Conservation (phyloP, 2,329 filamentous ascomycete species). For the Bipolaris gigantea region DNA sequence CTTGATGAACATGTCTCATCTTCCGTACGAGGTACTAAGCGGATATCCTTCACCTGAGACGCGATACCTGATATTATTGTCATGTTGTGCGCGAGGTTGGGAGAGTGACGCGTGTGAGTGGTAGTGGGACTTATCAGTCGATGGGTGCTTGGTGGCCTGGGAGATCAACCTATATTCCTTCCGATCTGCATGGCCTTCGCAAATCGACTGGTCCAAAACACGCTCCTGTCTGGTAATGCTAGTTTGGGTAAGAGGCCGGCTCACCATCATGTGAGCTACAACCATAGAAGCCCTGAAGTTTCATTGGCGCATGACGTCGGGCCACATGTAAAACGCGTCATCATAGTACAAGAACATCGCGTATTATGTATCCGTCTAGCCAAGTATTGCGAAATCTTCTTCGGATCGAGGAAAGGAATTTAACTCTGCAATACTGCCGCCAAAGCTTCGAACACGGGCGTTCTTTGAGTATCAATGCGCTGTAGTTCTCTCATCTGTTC, state of each 20-base stretch:
- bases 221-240: not conserved
- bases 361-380: not conserved
- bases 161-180: not conserved
- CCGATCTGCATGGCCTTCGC: not conserved
- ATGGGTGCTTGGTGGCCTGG: not conserved
- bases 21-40: slow-evolving; percentile 8
- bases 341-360: not conserved
- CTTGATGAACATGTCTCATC: not conserved
- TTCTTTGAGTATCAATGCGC: not conserved
- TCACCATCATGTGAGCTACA: not conserved
- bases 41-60: not conserved
- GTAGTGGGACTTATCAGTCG: not conserved
- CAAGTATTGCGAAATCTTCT: not conserved
- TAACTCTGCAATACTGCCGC: not conserved
- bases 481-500: not conserved
- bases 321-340: slow-evolving; percentile 10
- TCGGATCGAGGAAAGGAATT: no score
- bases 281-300: not conserved
- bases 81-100: not conserved
- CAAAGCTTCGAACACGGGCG: not conserved
- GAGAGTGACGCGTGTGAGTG: not conserved
- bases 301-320: slow-evolving; percentile 6
- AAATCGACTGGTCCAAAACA: not conserved
- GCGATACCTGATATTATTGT: slow-evolving; percentile 1
- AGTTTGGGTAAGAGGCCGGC: not conserved